Conservation (phyloP, 1,139 yeast species). For the Candida anutae region DNA sequence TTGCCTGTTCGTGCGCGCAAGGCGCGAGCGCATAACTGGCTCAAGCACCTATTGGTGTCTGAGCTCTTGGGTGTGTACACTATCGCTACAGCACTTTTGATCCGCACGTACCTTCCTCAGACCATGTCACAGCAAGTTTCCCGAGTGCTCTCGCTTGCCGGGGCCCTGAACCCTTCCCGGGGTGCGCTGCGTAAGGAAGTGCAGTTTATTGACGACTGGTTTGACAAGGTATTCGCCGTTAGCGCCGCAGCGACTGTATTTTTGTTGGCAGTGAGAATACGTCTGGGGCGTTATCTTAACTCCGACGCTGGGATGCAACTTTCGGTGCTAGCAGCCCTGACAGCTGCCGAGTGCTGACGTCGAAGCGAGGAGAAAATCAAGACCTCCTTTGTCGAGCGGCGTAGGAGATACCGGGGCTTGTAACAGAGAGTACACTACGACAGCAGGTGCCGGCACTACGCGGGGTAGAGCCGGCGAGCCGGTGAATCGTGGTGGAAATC, state of each 20-base stretch:
- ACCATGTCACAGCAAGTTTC: constrained; percentile 49
- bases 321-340: too few relatives aligned
- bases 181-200: constrained; percentile 31
- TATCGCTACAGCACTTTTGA: constrained; percentile 69
- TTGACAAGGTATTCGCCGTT: constrained; percentile 62
- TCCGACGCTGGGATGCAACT: too few relatives aligned
- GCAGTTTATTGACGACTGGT: constrained; percentile 67
- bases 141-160: constrained; percentile 32
- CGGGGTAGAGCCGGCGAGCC: too few relatives aligned
- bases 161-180: constrained; percentile 18
- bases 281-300: too few relatives aligned
- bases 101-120: constrained; percentile 66
- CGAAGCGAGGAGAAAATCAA: too few relatives aligned
- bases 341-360: too few relatives aligned
- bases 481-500: too few relatives aligned
- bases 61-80: constrained; percentile 74
- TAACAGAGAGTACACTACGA: too few relatives aligned
- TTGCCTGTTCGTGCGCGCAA: constrained; percentile 21
- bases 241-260: constrained; percentile 47
- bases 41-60: constrained; percentile 47
- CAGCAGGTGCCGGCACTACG: too few relatives aligned
- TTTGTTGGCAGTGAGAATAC: constrained; percentile 25
- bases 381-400: too few relatives aligned
- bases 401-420: too few relatives aligned
- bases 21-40: constrained; percentile 23